Base-by-base conservation (phyloP, 2,329 filamentous ascomycete genomes). In the Cadophora malorum region DNA sequence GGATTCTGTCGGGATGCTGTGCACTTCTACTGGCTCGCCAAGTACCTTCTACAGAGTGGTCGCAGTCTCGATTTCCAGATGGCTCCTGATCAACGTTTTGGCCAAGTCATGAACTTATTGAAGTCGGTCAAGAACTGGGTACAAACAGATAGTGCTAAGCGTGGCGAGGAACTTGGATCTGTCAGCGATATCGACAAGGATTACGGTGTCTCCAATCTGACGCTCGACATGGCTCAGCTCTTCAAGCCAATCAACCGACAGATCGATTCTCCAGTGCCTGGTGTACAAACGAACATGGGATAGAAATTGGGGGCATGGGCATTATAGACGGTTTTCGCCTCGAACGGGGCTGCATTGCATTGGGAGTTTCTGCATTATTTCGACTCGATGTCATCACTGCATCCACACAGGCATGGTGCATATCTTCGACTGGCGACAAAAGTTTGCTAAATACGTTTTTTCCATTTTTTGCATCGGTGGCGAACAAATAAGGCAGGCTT, bases 11-110 rank as follows among this genome's bases (percentile, higher is more conserved):
- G 90, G 61, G 90, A 93, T 73, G 90, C 86, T 1, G 86, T 92
- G 16, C 90, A 91, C 74, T 93, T 90, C 77, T 93, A 90, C 80
- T 93, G 88, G 84, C 82, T 93, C 52, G 90, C 88, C 19, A 90
- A 86, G 69, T 85, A 87, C 73, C 83, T 92, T 74, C 79, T 92
- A 64, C 86, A 88, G 75, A 86, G 86, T 69, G 86, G 84, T 21
- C 80, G 83, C 31, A 76, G 81, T 14, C 79, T 82, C 35, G 85
- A 90, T 71, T 82, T 87, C 75, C 81, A 85, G 53, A 79, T 86
- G 73, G 79, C 83, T 16, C 80, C 87, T n/a, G 88, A 91, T 72
- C 78, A 83, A 66, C 84, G 88, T 7, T 87, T 90, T 69, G 80
- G 81, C 63, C 86, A 88, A 71, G 83, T 90, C 33, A 88, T 91